These are phyloP conservation scores for Chamaenerion angustifolium DNA, from an alignment of 345 rosid genomes.

Conservation along the genomic window DNA sequence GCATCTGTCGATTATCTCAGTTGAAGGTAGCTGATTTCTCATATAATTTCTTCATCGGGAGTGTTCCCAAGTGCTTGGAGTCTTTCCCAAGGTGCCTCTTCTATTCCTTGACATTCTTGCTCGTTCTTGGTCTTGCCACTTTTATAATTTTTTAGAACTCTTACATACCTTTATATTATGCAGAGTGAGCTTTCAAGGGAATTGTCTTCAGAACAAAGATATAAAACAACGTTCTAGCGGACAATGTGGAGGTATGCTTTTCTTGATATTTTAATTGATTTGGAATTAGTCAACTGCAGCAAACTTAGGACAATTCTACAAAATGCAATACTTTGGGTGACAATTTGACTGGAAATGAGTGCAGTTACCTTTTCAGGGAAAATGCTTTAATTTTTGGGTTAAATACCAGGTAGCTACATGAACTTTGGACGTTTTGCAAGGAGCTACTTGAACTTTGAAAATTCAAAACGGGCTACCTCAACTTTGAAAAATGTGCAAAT, in stretches of 20 bases:
- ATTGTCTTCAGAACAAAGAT: conserved; percentile 57
- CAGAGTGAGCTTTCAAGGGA: conserved; percentile 86
- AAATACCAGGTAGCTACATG: too few relatives aligned
- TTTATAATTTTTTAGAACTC: neutral
- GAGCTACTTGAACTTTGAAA: too few relatives aligned
- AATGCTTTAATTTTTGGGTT: too few relatives aligned
- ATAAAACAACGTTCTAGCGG: conserved; percentile 51
- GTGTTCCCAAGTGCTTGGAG: conserved; percentile 73
- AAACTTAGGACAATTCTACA: neutral
- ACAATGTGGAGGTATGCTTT: conserved; percentile 35
- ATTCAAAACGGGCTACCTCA: too few relatives aligned
- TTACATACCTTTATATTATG: conserved; percentile 3
- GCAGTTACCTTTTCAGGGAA: neutral
- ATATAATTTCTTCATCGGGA: conserved; percentile 70
- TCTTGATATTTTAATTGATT: neutral
- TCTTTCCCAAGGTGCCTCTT: conserved; percentile 52
- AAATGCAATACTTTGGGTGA: neutral
- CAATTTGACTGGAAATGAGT: too few relatives aligned
- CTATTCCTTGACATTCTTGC: conserved; percentile 5
- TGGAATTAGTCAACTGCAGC: too few relatives aligned
- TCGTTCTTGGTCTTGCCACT: neutral
- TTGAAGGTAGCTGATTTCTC: conserved; percentile 75
- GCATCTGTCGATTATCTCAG: conserved; percentile 62
- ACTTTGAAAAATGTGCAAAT: too few relatives aligned
- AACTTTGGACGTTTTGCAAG: too few relatives aligned